Evolutionary conservation across 23 red algal genomes (phyloP).

Genomic region (Gracilaria gracilis): DNA sequence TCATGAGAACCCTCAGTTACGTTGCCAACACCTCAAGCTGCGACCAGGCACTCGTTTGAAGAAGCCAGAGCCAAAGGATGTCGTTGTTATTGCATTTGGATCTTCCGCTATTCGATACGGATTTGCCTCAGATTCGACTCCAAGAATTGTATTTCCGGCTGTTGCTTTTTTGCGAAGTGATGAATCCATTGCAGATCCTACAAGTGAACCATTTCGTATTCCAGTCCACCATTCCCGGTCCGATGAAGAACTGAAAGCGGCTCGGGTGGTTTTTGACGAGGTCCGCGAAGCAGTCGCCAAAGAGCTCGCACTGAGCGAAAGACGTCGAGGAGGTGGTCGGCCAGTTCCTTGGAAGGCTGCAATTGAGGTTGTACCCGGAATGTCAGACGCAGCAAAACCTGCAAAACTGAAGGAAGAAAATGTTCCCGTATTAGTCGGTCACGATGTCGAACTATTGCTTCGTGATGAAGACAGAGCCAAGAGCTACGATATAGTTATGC

Average conservation of each 20-base stretch:
- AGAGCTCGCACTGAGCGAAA: conserved; percentile 52
- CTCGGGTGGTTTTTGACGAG: conserved; percentile 39
- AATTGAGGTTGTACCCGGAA: conserved; percentile 37
- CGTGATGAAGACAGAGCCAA: conserved; percentile 41
- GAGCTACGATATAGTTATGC: conserved; percentile 53
- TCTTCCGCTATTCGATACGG: conserved; percentile 65
- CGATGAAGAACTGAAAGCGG: conserved; percentile 8
- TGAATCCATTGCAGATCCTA: conserved; percentile 17
- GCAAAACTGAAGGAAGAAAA: not conserved
- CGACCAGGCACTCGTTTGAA: not conserved
- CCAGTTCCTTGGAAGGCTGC: conserved; percentile 76
- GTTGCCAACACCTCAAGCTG: not conserved
- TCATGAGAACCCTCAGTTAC: not conserved
- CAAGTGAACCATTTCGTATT: conserved; percentile 23
- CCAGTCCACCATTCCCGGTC: conserved; percentile 18
- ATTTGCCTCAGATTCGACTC: conserved; percentile 52
- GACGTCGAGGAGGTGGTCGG: conserved; percentile 71
- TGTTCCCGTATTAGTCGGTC: conserved; percentile 17
- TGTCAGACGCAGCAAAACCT: not conserved
- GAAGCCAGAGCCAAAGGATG: conserved; percentile 53
- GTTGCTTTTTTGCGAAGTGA: conserved; percentile 32
- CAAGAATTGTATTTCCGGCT: conserved; percentile 51
- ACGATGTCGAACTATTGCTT: conserved; percentile 35
- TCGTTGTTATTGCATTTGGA: conserved; percentile 66
- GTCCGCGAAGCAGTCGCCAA: conserved; percentile 42